Evolutionary conservation across 148 eudicot species (phyloP).

Genomic region (Tetragonia tetragonoides): DNA sequence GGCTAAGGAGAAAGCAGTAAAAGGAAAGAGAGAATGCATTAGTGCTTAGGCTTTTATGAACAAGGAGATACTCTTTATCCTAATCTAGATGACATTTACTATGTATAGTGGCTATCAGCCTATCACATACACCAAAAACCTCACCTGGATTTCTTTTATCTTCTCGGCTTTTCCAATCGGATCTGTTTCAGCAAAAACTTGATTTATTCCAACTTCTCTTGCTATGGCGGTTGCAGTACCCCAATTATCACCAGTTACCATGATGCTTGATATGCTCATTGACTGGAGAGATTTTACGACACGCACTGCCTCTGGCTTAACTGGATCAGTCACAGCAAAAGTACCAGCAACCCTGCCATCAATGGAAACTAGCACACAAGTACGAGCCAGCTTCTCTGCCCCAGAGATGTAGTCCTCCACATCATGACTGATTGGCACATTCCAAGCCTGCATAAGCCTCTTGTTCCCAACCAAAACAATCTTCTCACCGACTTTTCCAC

Average conservation of each 20-base stretch:
- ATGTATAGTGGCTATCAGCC: not conserved
- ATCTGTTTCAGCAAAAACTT: constrained; percentile 89
- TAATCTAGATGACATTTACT: constrained; percentile 3
- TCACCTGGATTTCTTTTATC: constrained; percentile 93
- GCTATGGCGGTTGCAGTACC: constrained; percentile 88
- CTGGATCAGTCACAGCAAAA: constrained; percentile 93
- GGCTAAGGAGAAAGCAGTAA: not conserved
- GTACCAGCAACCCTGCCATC: constrained; percentile 78
- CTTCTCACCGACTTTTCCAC: constrained; percentile 72
- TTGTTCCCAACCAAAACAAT: constrained; percentile 77
- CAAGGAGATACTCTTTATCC: not conserved
- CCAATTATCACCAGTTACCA: constrained; percentile 99
- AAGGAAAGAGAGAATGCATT: not conserved
- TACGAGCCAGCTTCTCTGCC: constrained; percentile 70
- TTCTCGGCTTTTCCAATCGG: constrained; percentile 87
- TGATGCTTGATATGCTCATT: constrained; percentile 79
- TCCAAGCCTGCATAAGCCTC: constrained; percentile 63
- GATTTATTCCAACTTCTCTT: constrained; percentile 67
- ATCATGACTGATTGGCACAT: constrained; percentile 53
- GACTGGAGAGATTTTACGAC: constrained; percentile 65
- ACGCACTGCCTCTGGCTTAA: constrained; percentile 83
- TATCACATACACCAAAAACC: not conserved
- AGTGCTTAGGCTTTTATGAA: not conserved
- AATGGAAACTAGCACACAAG: constrained; percentile 79
- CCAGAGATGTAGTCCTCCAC: constrained; percentile 58